Evolutionary conservation across 768 basidiomycete species (phyloP).

Genomic region (Hygrocybe coccinea): DNA sequence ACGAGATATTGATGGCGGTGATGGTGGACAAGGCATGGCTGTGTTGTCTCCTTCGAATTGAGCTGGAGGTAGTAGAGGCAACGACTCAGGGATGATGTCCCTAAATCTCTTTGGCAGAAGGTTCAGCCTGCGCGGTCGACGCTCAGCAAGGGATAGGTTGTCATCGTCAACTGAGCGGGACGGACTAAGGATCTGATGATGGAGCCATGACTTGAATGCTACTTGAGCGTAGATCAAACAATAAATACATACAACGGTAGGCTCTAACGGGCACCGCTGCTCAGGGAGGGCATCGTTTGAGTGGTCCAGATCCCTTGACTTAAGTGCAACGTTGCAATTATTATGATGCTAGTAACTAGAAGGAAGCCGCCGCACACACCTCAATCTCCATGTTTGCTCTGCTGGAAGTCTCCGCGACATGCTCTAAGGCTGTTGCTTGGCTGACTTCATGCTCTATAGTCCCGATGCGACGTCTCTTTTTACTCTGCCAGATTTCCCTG

Average conservation of each 20-base stretch:
- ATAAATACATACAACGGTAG: no score
- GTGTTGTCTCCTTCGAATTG: neutral
- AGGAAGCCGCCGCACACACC: no score
- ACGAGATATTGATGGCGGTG: neutral
- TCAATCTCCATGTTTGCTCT: neutral
- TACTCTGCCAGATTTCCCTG: neutral
- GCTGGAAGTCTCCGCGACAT: neutral
- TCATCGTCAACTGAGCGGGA: neutral
- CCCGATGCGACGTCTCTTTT: neutral
- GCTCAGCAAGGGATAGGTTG: neutral
- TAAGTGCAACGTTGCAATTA: no score
- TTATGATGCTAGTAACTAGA: no score
- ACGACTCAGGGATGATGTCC: neutral
- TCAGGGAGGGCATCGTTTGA: no score
- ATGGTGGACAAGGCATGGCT: neutral
- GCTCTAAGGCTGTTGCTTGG: neutral
- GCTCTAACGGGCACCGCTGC: no score
- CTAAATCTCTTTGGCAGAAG: neutral
- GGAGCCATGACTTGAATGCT: no score
- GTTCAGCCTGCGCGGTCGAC: neutral
- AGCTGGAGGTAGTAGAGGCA: neutral
- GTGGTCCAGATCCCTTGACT: no score
- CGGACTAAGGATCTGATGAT: neutral
- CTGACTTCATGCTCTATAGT: neutral
- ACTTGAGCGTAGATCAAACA: no score